Conservation (phyloP, 169 alveolate genomes). For the Cryptosporidium xiaoi region DNA sequence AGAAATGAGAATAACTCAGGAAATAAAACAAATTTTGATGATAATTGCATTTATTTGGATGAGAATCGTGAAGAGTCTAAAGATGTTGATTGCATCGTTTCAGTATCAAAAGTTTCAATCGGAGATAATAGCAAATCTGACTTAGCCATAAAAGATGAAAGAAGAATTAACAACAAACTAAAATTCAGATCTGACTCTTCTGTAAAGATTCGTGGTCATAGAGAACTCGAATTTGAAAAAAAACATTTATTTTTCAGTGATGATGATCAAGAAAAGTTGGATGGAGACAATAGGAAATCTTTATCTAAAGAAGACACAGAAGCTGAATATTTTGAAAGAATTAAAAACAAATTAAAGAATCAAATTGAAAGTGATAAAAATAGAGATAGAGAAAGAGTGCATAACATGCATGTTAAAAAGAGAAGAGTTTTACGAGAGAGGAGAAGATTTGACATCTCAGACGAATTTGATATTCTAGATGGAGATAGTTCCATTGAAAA, state of each 20-base stretch:
- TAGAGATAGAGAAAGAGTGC: constrained; percentile 62
- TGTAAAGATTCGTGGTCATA: constrained; percentile 53
- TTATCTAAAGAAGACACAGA: neutral
- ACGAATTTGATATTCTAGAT: neutral
- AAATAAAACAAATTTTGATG: neutral
- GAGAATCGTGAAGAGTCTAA: neutral
- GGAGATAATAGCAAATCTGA: neutral
- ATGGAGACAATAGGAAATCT: neutral
- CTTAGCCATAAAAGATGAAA: neutral
- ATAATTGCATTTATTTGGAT: too few relatives aligned
- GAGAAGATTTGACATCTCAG: neutral
- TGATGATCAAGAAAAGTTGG: constrained; percentile 7
- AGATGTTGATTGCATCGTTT: neutral
- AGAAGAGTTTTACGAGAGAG: constrained; percentile 12
- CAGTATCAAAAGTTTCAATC: neutral
- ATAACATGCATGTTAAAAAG: constrained; percentile 38
- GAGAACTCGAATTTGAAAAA: constrained; percentile 13
- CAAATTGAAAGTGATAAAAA: constrained; percentile 44
- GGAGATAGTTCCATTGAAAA: neutral
- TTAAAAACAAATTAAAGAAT: constrained; percentile 12
- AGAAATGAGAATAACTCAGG: neutral
- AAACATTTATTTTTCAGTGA: constrained; percentile 53
- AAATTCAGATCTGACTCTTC: constrained; percentile 55
- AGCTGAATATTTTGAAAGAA: neutral
- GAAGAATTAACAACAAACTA: neutral